A percentile compares a stretch with the other conserved stretches of the same genome.
Conservation (phyloP, 306 rosid genomes). For the Quercus cerris region DNA sequence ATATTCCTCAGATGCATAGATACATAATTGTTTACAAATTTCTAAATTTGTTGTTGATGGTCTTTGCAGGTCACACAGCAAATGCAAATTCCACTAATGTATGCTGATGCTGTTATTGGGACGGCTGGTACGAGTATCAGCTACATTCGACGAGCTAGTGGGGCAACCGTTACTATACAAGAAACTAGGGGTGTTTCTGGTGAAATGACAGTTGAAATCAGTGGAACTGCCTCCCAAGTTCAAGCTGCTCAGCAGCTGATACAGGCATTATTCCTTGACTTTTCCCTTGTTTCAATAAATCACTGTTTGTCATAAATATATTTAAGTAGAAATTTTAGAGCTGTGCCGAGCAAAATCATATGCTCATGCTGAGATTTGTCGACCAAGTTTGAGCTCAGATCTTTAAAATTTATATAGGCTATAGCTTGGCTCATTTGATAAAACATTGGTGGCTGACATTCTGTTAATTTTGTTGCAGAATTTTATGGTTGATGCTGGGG, state of each 20-base stretch:
- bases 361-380: background rate
- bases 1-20: background rate
- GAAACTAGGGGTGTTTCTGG: constrained; percentile 97
- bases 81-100: constrained; percentile 92
- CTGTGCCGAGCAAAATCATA: background rate
- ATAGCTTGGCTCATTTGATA: background rate
- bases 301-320: background rate
- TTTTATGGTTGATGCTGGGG: constrained; percentile 93
- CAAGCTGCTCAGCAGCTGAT: constrained; percentile 96
- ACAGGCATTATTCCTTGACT: constrained; percentile 50
- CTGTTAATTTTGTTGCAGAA: constrained; percentile 53
- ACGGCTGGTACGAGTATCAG: constrained; percentile 93
- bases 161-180: constrained; percentile 92
- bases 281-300: background rate
- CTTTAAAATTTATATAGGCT: too few species aligned
- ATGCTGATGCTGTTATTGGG: constrained; percentile 97
- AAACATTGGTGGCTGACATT: background rate
- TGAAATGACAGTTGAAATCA: constrained; percentile 98
- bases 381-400: background rate
- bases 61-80: constrained; percentile 80
- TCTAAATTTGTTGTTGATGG: background rate
- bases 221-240: constrained; percentile 92
- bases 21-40: background rate
- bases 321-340: background rate
- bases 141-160: constrained; percentile 94